Percentiles rank a stretch among this genome's conserved stretches.
phyloP scores from a whole-genome alignment of 192 early-diverging fungal genomes.

The Coemansia sp. region DNA sequence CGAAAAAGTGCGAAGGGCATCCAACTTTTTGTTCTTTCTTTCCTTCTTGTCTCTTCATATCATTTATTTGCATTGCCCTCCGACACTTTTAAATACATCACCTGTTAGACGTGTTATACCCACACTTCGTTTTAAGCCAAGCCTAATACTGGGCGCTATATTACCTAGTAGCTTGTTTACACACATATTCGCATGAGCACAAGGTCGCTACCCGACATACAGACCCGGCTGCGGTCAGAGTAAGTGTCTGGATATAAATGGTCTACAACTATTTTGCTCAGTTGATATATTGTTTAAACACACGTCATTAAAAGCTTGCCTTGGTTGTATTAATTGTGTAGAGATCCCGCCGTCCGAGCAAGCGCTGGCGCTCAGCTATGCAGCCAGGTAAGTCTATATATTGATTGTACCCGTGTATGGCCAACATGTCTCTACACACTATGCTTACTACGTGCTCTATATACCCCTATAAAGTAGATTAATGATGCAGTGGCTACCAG shows the following conservation, averaged over 20 bases:
- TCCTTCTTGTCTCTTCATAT: background rate
- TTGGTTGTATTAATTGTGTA: background rate
- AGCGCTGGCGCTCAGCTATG: conserved; percentile 12
- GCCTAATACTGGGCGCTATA: background rate
- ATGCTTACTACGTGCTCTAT: background rate
- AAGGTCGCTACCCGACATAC: conserved; percentile 11
- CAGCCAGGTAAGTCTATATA: conserved; percentile 18
- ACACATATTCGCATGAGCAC: conserved; percentile 10
- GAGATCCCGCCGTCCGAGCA: conserved; percentile 16
- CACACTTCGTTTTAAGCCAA: background rate
- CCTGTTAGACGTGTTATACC: background rate
- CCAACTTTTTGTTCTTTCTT: background rate
- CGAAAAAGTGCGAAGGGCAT: background rate
- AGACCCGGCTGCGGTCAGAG: conserved; percentile 18
- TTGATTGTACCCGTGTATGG: background rate
- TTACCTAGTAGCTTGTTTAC: background rate
- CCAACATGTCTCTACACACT: background rate
- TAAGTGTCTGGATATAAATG: background rate
- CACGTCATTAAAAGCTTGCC: background rate
- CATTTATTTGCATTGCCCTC: background rate
- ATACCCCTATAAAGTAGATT: conserved; percentile 22
- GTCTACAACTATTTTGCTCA: too few species aligned
- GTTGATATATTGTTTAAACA: background rate
- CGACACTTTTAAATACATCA: background rate
- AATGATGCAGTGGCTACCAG: conserved; percentile 13